Percentiles rank a stretch among this genome's conserved stretches.
Evolutionary conservation across 257 asterid species (phyloP).

Genomic region (Solanum bulbocastanum): DNA sequence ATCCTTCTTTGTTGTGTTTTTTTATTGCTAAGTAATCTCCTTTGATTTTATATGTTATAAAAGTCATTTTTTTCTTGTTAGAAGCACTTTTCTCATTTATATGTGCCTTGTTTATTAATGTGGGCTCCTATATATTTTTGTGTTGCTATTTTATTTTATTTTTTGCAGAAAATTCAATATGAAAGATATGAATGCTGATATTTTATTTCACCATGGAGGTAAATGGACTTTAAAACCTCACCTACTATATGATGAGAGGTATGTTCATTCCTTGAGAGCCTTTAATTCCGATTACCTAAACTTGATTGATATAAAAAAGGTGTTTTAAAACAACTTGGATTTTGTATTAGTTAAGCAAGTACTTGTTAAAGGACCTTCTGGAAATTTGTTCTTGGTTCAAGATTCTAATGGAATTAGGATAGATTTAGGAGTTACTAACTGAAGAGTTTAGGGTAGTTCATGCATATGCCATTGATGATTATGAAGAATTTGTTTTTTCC

Average conservation of each 20-base stretch:
- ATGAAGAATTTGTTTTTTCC: not conserved
- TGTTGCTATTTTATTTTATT: no score
- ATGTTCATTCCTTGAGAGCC: not conserved
- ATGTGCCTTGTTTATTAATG: no score
- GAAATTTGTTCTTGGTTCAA: not conserved
- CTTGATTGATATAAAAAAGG: not conserved
- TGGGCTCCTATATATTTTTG: no score
- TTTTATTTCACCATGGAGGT: not conserved
- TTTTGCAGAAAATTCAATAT: no score
- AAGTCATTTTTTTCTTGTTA: no score
- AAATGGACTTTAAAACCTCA: not conserved
- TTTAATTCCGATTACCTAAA: not conserved
- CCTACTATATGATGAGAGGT: not conserved
- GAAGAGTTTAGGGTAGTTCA: not conserved
- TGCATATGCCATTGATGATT: not conserved
- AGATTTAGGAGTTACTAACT: not conserved
- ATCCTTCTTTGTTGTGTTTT: no score
- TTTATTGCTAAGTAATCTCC: no score
- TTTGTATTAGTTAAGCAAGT: not conserved
- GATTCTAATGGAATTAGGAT: not conserved
- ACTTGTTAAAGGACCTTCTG: not conserved
- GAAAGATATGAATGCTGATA: no score
- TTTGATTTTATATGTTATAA: no score
- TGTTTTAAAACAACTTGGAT: not conserved
- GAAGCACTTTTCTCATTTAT: no score